Conservation (phyloP, 2,329 filamentous ascomycete species). For the Cladosporium sp. region DNA sequence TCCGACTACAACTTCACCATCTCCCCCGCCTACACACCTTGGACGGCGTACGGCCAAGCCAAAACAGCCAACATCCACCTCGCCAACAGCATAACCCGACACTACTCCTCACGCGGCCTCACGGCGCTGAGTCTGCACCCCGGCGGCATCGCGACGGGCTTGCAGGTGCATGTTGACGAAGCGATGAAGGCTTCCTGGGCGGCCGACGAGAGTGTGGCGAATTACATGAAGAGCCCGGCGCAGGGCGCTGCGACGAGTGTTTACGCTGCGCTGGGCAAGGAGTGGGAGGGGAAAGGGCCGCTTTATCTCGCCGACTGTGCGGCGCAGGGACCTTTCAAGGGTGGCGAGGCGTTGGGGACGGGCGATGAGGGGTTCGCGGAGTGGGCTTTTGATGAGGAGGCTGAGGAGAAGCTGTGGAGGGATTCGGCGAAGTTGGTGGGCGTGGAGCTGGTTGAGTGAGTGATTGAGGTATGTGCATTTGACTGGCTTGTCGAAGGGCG, state of each 20-base stretch:
- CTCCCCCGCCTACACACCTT: slow-evolving; percentile 17
- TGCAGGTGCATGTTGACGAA: not conserved
- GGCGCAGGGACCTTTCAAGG: too few species aligned
- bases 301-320: too few species aligned
- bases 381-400: too few species aligned
- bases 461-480: too few species aligned
- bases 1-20: slow-evolving; percentile 31
- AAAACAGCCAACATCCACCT: slow-evolving; percentile 54
- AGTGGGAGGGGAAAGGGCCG: not conserved
- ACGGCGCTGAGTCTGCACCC: slow-evolving; percentile 46
- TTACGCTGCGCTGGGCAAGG: slow-evolving; percentile 36
- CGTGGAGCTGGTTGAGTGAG: too few species aligned
- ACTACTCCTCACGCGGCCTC: slow-evolving; percentile 42
- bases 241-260: slow-evolving; percentile 50
- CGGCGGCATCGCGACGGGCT: slow-evolving; percentile 26
- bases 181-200: not conserved
- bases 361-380: too few species aligned
- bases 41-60: slow-evolving; percentile 42
- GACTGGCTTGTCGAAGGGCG: too few species aligned
- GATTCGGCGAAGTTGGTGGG: too few species aligned
- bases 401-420: too few species aligned
- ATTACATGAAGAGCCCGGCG: slow-evolving; percentile 26
- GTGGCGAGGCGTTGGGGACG: too few species aligned
- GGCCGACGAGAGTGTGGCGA: not conserved
- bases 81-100: slow-evolving; percentile 48